Evolutionary conservation across 2,329 filamentous ascomycete genomes (phyloP).

Genomic region (Aureobasidium subglaciale): DNA sequence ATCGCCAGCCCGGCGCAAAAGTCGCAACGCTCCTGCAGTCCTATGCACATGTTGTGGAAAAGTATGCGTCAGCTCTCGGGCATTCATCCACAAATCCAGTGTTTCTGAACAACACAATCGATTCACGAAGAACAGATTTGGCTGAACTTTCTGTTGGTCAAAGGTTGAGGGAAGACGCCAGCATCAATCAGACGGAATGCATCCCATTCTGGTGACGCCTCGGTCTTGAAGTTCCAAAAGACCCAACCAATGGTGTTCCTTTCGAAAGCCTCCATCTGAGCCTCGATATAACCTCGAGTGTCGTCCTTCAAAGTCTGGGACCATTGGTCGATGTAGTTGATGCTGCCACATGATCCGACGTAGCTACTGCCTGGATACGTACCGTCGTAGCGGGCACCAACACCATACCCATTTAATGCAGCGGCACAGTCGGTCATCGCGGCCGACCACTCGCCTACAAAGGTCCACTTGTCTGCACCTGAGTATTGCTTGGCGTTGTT

Average conservation of each 20-base stretch:
- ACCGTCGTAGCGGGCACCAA: slow-evolving; percentile 56
- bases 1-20: background rate
- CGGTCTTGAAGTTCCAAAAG: slow-evolving; percentile 54
- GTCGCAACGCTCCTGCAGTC: background rate
- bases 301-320: slow-evolving; percentile 38
- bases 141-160: slow-evolving; percentile 24
- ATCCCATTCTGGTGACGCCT: slow-evolving; percentile 46
- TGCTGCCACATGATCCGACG: slow-evolving; percentile 50
- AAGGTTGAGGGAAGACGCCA: slow-evolving; percentile 45
- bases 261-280: slow-evolving; percentile 49
- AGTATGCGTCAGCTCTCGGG: background rate
- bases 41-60: slow-evolving; percentile 1
- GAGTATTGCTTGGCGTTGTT: slow-evolving; percentile 43
- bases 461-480: slow-evolving; percentile 56
- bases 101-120: slow-evolving; percentile 3
- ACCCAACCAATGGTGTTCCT: slow-evolving; percentile 45
- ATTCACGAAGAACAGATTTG: slow-evolving; percentile 23
- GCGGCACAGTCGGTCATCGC: slow-evolving; percentile 57
- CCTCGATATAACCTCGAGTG: slow-evolving; percentile 46
- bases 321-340: slow-evolving; percentile 45
- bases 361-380: slow-evolving; percentile 40
- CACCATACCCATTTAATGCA: slow-evolving; percentile 42
- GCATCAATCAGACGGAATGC: slow-evolving; percentile 42
- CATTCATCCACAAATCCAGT: slow-evolving; percentile 1
- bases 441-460: slow-evolving; percentile 63